A percentile compares a stretch with the other conserved stretches of the same genome.
Conservation (phyloP, 139 green algal species). For the Chlorella sp. region DNA sequence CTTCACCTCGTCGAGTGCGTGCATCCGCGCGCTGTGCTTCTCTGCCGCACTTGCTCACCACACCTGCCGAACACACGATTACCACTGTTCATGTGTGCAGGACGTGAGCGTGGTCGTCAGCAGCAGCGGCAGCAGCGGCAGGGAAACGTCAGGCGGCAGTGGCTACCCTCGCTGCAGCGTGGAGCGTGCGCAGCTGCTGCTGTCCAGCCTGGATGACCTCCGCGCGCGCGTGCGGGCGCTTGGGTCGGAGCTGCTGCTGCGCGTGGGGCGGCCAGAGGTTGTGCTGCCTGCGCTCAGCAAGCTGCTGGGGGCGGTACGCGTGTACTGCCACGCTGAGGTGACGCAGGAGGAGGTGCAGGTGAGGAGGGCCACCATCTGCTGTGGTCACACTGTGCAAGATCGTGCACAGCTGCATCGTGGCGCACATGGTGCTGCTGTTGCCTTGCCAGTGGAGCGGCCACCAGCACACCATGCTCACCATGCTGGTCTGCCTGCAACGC, state of each 20-base stretch:
- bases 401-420: background rate
- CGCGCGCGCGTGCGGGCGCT: slow-evolving; percentile 26
- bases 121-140: background rate
- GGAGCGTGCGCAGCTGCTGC: slow-evolving; percentile 33
- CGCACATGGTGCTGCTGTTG: no score
- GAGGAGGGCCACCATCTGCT: background rate
- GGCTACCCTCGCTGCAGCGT: background rate
- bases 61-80: no score
- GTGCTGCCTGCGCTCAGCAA: slow-evolving; percentile 32
- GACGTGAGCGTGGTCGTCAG: background rate
- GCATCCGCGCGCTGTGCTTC: background rate
- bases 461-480: no score
- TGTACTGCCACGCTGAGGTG: slow-evolving; percentile 70
- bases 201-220: slow-evolving; percentile 49
- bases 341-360: slow-evolving; percentile 56
- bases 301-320: slow-evolving; percentile 31
- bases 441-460: no score
- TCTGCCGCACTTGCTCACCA: background rate
- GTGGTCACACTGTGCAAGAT: background rate
- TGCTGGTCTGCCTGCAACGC: no score
- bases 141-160: background rate
- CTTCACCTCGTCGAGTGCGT: background rate
- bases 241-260: slow-evolving; percentile 54
- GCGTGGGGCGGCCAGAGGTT: slow-evolving; percentile 52
- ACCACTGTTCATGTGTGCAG: no score